phyloP scores from a whole-genome alignment of 108 stramenopile species.

The Nitzschia sp. region DNA sequence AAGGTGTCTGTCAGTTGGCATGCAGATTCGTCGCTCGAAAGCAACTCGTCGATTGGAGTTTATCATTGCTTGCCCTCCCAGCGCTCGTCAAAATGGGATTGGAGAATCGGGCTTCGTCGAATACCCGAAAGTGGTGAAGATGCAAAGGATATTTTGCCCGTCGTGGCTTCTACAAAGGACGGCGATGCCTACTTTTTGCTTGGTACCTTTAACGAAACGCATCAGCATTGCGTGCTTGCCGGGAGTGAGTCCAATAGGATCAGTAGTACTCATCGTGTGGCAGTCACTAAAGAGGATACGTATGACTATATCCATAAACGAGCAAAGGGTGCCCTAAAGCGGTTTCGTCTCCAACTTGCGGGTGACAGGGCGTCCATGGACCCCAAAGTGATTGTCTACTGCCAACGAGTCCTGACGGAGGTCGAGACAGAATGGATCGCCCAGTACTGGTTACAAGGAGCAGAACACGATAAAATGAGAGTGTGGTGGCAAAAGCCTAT shows the following conservation, averaged over 20 bases:
- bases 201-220: constrained; percentile 88
- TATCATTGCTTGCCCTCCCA: constrained; percentile 63
- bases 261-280: constrained; percentile 65
- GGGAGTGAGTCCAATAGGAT: constrained; percentile 54
- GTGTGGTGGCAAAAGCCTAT: constrained; percentile 40
- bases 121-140: constrained; percentile 34
- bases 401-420: constrained; percentile 63
- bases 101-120: constrained; percentile 72
- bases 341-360: constrained; percentile 25
- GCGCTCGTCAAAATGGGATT: constrained; percentile 39
- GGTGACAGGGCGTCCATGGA: not conserved
- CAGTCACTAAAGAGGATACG: constrained; percentile 31
- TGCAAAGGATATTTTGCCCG: constrained; percentile 21
- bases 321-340: constrained; percentile 26
- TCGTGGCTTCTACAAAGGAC: constrained; percentile 51
- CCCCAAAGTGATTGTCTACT: constrained; percentile 32
- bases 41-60: constrained; percentile 75
- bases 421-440: constrained; percentile 86
- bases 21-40: constrained; percentile 82
- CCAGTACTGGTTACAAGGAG: constrained; percentile 81
- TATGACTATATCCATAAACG: constrained; percentile 34
- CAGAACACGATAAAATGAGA: constrained; percentile 50
- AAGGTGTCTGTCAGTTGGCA: constrained; percentile 90
- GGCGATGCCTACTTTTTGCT: constrained; percentile 85
- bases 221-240: constrained; percentile 79